A percentile compares a stretch with the other conserved stretches of the same genome.
Evolutionary conservation across 805 yeast species (phyloP).

Genomic region (Grigorovia transvaalensis): DNA sequence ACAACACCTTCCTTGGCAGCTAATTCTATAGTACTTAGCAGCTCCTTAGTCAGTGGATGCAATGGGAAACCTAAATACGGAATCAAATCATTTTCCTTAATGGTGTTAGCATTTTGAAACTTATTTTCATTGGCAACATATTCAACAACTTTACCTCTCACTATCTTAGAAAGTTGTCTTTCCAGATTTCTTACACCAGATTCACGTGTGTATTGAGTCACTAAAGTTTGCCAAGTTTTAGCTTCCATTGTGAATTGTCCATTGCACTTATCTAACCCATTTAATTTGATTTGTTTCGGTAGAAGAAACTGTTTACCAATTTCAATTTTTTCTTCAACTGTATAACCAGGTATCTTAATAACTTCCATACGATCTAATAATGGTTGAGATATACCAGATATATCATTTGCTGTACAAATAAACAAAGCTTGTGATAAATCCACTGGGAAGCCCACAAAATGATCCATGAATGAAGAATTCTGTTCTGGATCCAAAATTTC

Average conservation of each 20-base stretch:
- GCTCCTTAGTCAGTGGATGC: constrained; percentile 33
- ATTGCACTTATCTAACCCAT: constrained; percentile 71
- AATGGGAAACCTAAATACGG: constrained; percentile 61
- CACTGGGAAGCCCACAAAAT: constrained; percentile 86
- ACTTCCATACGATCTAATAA: constrained; percentile 95
- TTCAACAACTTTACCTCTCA: constrained; percentile 82
- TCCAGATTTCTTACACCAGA: constrained; percentile 91
- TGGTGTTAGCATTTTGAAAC: constrained; percentile 27
- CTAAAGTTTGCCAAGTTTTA: constrained; percentile 59
- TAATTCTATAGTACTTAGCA: constrained; percentile 35
- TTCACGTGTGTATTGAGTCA: constrained; percentile 83
- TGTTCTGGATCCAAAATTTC: constrained; percentile 96
- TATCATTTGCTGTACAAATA: constrained; percentile 89
- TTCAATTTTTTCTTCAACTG: constrained; percentile 83
- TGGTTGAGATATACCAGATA: constrained; percentile 87
- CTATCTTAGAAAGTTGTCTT: constrained; percentile 76
- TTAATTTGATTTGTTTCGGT: constrained; percentile 71
- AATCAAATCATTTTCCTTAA: constrained; percentile 43
- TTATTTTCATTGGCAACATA: constrained; percentile 44
- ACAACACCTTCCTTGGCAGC: constrained; percentile 62
- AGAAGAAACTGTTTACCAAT: constrained; percentile 80
- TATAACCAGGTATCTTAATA: constrained; percentile 87
- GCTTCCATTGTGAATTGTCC: constrained; percentile 42
- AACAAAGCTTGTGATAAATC: constrained; percentile 88
- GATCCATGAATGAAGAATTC: constrained; percentile 80